Conservation (phyloP, 1,284 basidiomycete species). For the Puccinia triticina region DNA sequence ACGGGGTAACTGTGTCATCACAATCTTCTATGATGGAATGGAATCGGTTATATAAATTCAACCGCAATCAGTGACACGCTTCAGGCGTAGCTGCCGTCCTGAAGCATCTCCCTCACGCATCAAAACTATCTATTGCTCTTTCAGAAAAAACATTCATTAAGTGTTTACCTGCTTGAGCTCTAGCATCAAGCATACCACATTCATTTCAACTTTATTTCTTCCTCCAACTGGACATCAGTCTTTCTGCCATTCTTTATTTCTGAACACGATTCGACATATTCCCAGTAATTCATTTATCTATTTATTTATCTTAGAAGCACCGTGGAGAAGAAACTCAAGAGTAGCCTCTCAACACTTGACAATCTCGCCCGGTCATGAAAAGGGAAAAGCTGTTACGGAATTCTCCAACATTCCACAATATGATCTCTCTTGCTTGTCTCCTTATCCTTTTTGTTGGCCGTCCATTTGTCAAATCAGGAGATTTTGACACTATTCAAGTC, state of each 20-base stretch:
- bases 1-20: neutral
- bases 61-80: neutral
- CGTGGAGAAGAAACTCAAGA: neutral
- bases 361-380: neutral
- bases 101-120: neutral
- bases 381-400: neutral
- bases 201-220: neutral
- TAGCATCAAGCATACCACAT: neutral
- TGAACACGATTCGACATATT: neutral
- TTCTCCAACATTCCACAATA: neutral
- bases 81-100: neutral
- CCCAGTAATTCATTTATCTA: neutral
- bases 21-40: neutral
- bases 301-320: neutral
- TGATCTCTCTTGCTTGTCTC: neutral
- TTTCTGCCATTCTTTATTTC: neutral
- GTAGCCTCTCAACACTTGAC: neutral
- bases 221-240: neutral
- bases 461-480: neutral
- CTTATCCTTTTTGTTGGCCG: neutral
- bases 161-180: neutral
- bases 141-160: neutral
- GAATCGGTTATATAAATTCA: neutral
- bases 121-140: neutral
- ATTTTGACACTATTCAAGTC: neutral